Base-by-base conservation (phyloP, 2,329 filamentous ascomycete species). In the Xylaria polymorpha region DNA sequence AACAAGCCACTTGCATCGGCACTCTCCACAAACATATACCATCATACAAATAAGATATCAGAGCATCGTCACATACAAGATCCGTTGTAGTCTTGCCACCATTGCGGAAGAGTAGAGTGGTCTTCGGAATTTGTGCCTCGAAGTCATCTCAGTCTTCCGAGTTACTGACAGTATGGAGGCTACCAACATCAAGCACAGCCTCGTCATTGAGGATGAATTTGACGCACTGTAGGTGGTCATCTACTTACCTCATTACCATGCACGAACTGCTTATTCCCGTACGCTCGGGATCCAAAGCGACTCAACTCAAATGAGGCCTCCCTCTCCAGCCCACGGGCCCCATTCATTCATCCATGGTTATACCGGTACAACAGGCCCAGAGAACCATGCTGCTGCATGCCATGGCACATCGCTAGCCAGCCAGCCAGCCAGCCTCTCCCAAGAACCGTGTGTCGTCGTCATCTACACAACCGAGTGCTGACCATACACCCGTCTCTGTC, bases 151-250 rank as follows among this genome's bases (percentile, higher is more conserved):
- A 35, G 29, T 5, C 15, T 29, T 39, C n/a, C 9, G 22, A 53
- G n/a, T 53, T 14, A 35, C 35, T 37, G n/a, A 37, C 35, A 37
- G 35, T 37, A 77, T 77, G 76, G 74, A 78, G 60, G 73, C 75
- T 41, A 77, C 74, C 72, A 55, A 74, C 60, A 71, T 81, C 62
- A 78, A 82, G 63, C 79, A 83, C 71, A 78, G 83, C 68, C 74
- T 86, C 67, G 79, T 86, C 48, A 71, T 80, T 35, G 82, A 85
- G 64, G 83, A 86, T 44, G 86, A 87, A 77, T 87, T 87, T 72
- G 86, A 87, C 75, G 85, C 85, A 53, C 78, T 88, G 86, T 88
- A 79, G 73, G 85, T 81, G 25, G 46, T 35, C 32, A 14, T n/a
- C 48, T 44, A 37, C 35, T 14, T 46, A 50, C 14, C 8, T 61